Evolutionary conservation across 305 asterid species (phyloP).

Genomic region (Fraxinus baroniana): DNA sequence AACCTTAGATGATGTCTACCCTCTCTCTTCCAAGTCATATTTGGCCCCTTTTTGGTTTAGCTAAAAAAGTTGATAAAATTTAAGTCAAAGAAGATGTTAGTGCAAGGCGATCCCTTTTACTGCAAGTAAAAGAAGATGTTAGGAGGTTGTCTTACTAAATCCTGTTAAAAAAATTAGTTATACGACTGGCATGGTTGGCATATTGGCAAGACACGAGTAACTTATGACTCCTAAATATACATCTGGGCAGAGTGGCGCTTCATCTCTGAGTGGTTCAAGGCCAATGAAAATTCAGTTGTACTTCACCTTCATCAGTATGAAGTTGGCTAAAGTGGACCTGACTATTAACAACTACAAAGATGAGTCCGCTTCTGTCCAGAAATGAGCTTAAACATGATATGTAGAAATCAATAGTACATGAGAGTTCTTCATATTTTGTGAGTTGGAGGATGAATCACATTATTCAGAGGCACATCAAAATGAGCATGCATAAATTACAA

Average conservation of each 20-base stretch:
- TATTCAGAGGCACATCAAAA: not conserved
- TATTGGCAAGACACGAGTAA: not conserved
- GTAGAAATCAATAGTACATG: not conserved
- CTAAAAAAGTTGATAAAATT: not conserved
- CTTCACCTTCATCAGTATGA: not conserved
- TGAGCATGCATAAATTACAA: not conserved
- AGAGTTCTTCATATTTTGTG: not conserved
- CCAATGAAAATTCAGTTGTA: not conserved
- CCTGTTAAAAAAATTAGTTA: not conserved
- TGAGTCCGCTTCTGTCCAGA: not conserved
- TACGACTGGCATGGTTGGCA: not conserved
- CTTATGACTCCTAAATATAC: not conserved
- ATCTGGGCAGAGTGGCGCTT: not conserved
- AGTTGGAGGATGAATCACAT: not conserved
- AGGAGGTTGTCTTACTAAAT: not conserved
- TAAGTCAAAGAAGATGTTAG: not conserved
- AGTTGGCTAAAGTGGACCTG: not conserved
- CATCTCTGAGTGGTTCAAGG: not conserved
- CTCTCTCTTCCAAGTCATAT: not conserved
- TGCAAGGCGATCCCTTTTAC: not conserved
- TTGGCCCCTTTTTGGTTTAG: not conserved
- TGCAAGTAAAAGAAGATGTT: not conserved
- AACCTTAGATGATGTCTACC: not conserved
- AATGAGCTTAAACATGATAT: not conserved
- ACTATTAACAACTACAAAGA: not conserved